Base-by-base conservation (phyloP, 163 green algal species). In the Scenedesmus sp. region DNA sequence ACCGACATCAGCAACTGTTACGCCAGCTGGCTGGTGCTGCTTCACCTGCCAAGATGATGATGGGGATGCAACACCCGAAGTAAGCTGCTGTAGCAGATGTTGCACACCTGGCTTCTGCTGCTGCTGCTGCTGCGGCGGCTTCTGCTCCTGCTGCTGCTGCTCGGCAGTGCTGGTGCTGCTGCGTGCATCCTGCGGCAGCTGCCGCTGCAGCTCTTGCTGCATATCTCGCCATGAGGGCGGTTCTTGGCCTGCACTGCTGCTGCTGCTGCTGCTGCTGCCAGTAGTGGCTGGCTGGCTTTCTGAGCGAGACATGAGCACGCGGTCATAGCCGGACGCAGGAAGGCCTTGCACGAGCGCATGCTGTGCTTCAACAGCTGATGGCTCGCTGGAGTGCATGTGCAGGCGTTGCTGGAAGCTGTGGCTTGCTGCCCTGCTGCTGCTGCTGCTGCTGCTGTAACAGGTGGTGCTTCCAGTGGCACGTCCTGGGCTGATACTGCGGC, bases 211-310 rank as follows among this genome's bases (percentile, higher is more conserved):
- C 35, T 56, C 7, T 18, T 43, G 26, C 33, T 61, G 46, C 44
- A 44, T 76, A 1, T 53, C 33, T n/a, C 37, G 82, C 53, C 72
- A 81, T 26, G 72, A 81, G 13, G 72, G 72, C 18, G 44, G 49
- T 12, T 86, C 15, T 16, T 72, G 10, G 12, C 30, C 10, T 16
- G 24, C 3, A 16, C 51, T 33, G 35, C 35, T 51, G 82, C 53
- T 78, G 51, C 82, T 87, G 82, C 82, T 87, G 82, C 82, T 87
- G 82, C 53, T 40, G 18, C 0, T 53, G 82, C n/a, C 51, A n/a
- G 13, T 73, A 10, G 56, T n/a, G n/a, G n/a, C n/a, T n/a, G 56
- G 22, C 56, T 7, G 56, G 56, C 56, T 70, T n/a, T 70, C 56
- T 70, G 56, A n/a, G 22, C 56, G n/a, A 4, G 56, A n/a, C 1